Conservation (phyloP, 257 asterid species). For the Verbena officinalis region DNA sequence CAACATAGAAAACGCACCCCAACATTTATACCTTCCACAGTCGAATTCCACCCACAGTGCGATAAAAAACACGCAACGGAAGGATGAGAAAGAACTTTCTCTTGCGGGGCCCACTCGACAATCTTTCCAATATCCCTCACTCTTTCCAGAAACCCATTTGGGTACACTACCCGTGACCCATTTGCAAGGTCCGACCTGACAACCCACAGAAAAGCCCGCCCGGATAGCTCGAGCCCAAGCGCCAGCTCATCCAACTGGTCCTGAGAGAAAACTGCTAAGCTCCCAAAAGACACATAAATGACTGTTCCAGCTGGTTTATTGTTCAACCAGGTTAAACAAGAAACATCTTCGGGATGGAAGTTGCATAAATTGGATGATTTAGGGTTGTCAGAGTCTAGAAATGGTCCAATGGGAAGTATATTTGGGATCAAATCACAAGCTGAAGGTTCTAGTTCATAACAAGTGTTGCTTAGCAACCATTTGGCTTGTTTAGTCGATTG, state of each 20-base stretch:
- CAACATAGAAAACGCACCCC: slow-evolving; percentile 52
- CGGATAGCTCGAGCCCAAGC: slow-evolving; percentile 46
- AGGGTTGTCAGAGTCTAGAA: slow-evolving; percentile 16
- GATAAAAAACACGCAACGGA: slow-evolving; percentile 41
- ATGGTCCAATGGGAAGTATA: slow-evolving; percentile 39
- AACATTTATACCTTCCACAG: slow-evolving; percentile 33
- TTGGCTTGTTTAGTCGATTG: neutral
- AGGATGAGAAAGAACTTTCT: slow-evolving; percentile 40
- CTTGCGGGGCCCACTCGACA: slow-evolving; percentile 52
- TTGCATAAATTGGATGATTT: slow-evolving; percentile 23
- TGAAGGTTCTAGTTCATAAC: slow-evolving; percentile 42
- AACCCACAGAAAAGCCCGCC: slow-evolving; percentile 48
- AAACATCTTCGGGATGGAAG: slow-evolving; percentile 36
- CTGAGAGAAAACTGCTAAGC: slow-evolving; percentile 42
- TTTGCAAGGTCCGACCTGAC: slow-evolving; percentile 39
- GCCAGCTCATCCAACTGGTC: slow-evolving; percentile 47
- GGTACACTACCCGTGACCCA: slow-evolving; percentile 33
- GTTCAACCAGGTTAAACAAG: slow-evolving; percentile 48
- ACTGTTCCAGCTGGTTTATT: slow-evolving; percentile 34
- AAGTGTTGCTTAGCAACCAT: slow-evolving; percentile 30
- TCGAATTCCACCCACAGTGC: slow-evolving; percentile 58
- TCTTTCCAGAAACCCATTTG: slow-evolving; percentile 40
- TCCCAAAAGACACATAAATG: slow-evolving; percentile 52
- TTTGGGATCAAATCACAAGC: slow-evolving; percentile 38
- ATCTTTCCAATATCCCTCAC: slow-evolving; percentile 38